phyloP scores from a whole-genome alignment of 352 stramenopile species.

The Thalassiosira exigua region DNA sequence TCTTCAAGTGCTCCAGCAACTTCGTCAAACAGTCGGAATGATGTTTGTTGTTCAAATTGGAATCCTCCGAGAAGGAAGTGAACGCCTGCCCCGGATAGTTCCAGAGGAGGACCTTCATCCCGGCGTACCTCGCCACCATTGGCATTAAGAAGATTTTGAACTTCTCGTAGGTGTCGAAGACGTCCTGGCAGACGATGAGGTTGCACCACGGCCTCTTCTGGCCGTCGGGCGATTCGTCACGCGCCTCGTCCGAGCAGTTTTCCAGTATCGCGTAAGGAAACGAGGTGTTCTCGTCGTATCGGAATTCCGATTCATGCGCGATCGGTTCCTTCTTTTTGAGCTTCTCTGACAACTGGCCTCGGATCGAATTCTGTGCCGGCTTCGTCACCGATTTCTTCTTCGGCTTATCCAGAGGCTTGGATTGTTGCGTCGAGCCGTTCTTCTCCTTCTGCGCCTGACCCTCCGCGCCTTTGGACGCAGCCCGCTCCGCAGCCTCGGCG shows the following conservation, averaged over 20 bases:
- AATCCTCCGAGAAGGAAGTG: conserved; percentile 90
- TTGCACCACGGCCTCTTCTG: conserved; percentile 82
- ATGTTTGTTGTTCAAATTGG: conserved; percentile 92
- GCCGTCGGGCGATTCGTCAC: background rate
- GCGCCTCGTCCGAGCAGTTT: conserved; percentile 28
- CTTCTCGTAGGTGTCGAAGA: conserved; percentile 94
- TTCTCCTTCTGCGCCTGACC: background rate
- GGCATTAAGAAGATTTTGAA: conserved; percentile 93
- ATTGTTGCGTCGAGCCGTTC: conserved; percentile 11
- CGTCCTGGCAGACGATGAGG: conserved; percentile 93
- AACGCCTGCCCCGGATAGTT: conserved; percentile 96
- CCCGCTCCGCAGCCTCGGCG: background rate
- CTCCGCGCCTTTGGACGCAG: background rate
- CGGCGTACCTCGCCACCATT: conserved; percentile 89
- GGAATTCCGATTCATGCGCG: conserved; percentile 74
- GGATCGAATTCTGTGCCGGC: conserved; percentile 21
- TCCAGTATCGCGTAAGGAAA: conserved; percentile 92
- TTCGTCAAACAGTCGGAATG: conserved; percentile 88
- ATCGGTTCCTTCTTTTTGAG: conserved; percentile 62
- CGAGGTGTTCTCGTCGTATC: conserved; percentile 92
- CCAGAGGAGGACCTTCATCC: conserved; percentile 91
- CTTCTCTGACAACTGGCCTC: conserved; percentile 37
- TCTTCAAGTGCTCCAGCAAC: conserved; percentile 85
- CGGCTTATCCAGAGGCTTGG: conserved; percentile 1
- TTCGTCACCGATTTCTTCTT: conserved; percentile 27